Conservation (phyloP, 1,284 basidiomycete genomes). For the Pseudozyma pruni region DNA sequence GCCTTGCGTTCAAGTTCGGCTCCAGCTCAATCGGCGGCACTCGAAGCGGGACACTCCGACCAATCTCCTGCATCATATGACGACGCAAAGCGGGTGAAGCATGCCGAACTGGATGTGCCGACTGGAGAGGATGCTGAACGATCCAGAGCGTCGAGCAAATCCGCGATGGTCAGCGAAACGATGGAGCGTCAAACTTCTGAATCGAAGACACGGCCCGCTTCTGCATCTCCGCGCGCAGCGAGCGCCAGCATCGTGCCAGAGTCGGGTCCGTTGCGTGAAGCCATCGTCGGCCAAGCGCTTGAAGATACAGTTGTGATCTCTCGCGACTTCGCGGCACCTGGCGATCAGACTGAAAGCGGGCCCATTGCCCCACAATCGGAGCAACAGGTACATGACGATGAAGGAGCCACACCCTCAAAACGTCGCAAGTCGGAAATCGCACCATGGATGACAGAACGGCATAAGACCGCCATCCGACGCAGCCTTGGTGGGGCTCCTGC, state of each 20-base stretch:
- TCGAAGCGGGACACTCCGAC: not conserved
- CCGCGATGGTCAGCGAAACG: too few relatives aligned
- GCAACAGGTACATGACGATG: not conserved
- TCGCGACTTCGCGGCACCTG: not conserved
- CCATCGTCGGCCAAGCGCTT: not conserved
- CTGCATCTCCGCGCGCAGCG: too few relatives aligned
- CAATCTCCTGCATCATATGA: too few relatives aligned
- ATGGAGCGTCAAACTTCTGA: too few relatives aligned
- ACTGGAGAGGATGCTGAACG: too few relatives aligned
- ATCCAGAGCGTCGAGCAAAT: too few relatives aligned
- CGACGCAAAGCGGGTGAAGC: too few relatives aligned
- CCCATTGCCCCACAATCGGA: not conserved
- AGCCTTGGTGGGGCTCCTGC: constrained; percentile 12
- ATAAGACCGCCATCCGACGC: constrained; percentile 26
- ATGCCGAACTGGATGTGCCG: too few relatives aligned
- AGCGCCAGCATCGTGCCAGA: too few relatives aligned
- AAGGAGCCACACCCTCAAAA: not conserved
- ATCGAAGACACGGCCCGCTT: too few relatives aligned
- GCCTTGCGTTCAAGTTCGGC: not conserved
- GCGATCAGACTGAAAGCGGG: not conserved
- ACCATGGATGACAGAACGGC: constrained; percentile 26
- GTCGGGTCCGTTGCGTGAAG: too few relatives aligned
- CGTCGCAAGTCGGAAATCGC: constrained; percentile 22
- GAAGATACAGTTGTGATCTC: not conserved
- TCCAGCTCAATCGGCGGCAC: not conserved